These are phyloP conservation scores for Monsonia emarginata DNA, from an alignment of 441 rosid species.

Conservation along the genomic window DNA sequence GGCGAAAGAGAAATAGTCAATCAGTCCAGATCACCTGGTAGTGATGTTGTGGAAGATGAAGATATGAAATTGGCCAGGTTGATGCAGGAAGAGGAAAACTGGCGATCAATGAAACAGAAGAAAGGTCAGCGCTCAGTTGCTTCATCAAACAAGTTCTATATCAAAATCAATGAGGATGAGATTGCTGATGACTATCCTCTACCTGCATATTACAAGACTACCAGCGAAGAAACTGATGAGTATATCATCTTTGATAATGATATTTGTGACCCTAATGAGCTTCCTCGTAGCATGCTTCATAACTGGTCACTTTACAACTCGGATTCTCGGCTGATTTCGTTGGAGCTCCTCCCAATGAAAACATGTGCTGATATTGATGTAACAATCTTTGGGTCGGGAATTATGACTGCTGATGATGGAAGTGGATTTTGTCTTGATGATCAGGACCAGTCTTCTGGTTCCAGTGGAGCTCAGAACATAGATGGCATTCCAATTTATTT, in stretches of 20 bases:
- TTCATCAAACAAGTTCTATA: conserved; percentile 39
- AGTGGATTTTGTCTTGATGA: conserved; percentile 45
- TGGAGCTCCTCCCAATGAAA: conserved; percentile 81
- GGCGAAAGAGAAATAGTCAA: conserved; percentile 19
- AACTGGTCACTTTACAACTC: conserved; percentile 78
- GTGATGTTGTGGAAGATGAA: conserved; percentile 38
- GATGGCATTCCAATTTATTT: conserved; percentile 48
- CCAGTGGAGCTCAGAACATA: conserved; percentile 24
- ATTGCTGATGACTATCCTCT: conserved; percentile 76
- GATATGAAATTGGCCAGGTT: conserved; percentile 44
- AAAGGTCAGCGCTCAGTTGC: conserved; percentile 33
- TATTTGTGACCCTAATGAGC: conserved; percentile 32
- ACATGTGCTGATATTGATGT: conserved; percentile 60
- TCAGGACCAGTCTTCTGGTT: conserved; percentile 31
- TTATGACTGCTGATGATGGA: conserved; percentile 55
- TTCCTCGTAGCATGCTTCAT: conserved; percentile 58
- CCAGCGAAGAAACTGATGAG: conserved; percentile 59
- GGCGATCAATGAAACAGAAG: conserved; percentile 42
- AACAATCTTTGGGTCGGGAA: conserved; percentile 68
- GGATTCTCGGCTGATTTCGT: conserved; percentile 52
- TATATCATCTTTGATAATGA: conserved; percentile 33
- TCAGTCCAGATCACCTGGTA: conserved; percentile 19
- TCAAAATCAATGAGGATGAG: conserved; percentile 72
- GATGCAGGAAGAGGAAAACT: conserved; percentile 56
- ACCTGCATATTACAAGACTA: conserved; percentile 56